phyloP scores from a whole-genome alignment of 2,329 filamentous ascomycete genomes.

The Sporothrix humicola region DNA sequence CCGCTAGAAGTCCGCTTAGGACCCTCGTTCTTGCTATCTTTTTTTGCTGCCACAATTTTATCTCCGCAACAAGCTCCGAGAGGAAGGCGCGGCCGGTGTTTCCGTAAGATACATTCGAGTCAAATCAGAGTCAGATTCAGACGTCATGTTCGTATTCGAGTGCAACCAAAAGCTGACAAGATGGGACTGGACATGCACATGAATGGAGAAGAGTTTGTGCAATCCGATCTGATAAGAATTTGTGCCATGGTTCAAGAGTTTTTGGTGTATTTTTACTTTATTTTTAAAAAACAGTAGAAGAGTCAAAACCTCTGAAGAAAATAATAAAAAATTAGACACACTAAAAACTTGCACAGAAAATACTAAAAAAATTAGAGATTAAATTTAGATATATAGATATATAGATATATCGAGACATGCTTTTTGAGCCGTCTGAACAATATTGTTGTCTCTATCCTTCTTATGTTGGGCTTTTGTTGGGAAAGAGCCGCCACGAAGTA shows the following conservation, averaged over 20 bases:
- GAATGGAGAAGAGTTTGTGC: too few relatives aligned
- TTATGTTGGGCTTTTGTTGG: not conserved
- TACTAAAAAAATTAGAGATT: too few relatives aligned
- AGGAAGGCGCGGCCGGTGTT: not conserved
- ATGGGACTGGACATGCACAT: not conserved
- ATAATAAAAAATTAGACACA: too few relatives aligned
- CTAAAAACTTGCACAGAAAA: too few relatives aligned
- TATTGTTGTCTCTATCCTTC: too few relatives aligned
- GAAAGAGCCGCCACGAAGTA: not conserved
- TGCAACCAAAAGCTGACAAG: not conserved
- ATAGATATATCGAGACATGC: too few relatives aligned
- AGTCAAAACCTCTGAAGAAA: too few relatives aligned
- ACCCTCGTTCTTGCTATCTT: not conserved
- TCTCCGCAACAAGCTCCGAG: constrained; percentile 25
- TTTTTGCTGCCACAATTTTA: not conserved
- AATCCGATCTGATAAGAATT: not conserved
- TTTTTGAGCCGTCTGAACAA: too few relatives aligned
- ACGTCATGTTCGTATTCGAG: not conserved
- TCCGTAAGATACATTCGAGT: not conserved
- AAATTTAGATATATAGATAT: too few relatives aligned
- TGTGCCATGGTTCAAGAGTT: not conserved
- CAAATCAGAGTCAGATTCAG: not conserved
- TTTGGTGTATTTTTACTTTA: not conserved
- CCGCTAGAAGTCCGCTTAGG: not conserved
- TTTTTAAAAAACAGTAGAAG: too few relatives aligned